These are phyloP conservation scores for Capronia coronata DNA, from an alignment of 2,329 filamentous ascomycete genomes.

Conservation along the genomic window DNA sequence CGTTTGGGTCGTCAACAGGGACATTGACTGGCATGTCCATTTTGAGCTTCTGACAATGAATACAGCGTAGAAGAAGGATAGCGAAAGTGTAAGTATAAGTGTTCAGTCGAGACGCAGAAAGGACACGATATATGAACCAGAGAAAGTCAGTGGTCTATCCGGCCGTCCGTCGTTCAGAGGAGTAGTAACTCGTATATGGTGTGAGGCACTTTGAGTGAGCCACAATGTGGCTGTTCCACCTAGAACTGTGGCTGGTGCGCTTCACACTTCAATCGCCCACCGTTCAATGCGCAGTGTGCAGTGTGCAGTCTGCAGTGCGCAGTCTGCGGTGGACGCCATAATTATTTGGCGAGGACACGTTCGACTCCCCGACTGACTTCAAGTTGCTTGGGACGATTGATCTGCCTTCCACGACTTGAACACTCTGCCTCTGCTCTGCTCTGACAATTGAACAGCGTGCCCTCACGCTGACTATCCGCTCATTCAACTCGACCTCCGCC, in stretches of 20 bases:
- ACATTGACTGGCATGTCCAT: conserved; percentile 57
- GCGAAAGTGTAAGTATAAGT: no score
- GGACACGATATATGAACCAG: neutral
- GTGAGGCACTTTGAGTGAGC: neutral
- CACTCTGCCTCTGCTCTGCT: conserved; percentile 2
- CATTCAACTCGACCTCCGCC: neutral
- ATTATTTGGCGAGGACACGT: conserved; percentile 18
- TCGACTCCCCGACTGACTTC: conserved; percentile 8
- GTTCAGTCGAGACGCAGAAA: no score
- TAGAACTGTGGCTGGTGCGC: neutral
- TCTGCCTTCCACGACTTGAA: conserved; percentile 5
- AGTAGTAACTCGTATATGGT: neutral
- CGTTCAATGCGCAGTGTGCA: no score
- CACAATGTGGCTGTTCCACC: conserved; percentile 3
- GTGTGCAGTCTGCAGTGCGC: no score
- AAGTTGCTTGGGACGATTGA: conserved; percentile 1
- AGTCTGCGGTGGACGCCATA: no score
- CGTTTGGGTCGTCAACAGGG: conserved; percentile 89
- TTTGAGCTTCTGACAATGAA: neutral
- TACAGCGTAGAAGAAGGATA: neutral
- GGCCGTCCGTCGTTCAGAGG: no score
- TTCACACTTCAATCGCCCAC: no score
- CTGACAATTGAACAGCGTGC: no score
- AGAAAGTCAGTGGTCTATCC: no score
- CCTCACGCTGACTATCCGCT: neutral